These are phyloP conservation scores for Collybia nuda DNA, from an alignment of 768 basidiomycete genomes.

Conservation along the genomic window DNA sequence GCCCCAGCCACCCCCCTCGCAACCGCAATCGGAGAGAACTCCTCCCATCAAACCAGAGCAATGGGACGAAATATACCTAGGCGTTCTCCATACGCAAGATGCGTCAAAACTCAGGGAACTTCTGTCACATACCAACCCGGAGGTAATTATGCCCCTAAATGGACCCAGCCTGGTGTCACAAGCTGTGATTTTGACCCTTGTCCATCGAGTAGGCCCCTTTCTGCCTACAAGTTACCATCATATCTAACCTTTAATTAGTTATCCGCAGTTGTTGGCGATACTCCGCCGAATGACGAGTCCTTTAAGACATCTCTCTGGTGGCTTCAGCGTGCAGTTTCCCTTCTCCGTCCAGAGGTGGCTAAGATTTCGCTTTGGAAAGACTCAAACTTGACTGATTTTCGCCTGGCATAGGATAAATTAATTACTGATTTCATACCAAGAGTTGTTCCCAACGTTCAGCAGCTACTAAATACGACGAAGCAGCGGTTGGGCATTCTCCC, in stretches of 20 bases:
- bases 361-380: conserved; percentile 1
- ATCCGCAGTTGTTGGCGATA: conserved; percentile 72
- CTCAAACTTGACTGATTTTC: conserved; percentile 7
- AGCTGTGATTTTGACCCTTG: conserved; percentile 79
- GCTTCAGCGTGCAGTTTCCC: conserved; percentile 72
- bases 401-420: conserved; percentile 59
- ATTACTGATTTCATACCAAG: conserved; percentile 82
- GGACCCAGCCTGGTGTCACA: conserved; percentile 73
- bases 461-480: conserved; percentile 74
- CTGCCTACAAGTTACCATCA: neutral
- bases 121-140: conserved; percentile 71
- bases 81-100: conserved; percentile 76
- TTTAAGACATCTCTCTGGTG: conserved; percentile 88
- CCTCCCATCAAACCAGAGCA: conserved; percentile 66
- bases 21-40: conserved; percentile 42
- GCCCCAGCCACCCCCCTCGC: conserved; percentile 47
- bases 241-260: conserved; percentile 44
- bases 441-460: conserved; percentile 78
- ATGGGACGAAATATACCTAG: conserved; percentile 84
- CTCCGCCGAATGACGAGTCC: conserved; percentile 71
- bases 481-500: conserved; percentile 79
- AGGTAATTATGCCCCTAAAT: conserved; percentile 77
- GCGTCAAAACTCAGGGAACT: conserved; percentile 71
- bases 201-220: conserved; percentile 65
- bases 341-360: conserved; percentile 72